Base-by-base conservation (phyloP, 1,139 yeast species). In the Hyphopichia fennica region DNA sequence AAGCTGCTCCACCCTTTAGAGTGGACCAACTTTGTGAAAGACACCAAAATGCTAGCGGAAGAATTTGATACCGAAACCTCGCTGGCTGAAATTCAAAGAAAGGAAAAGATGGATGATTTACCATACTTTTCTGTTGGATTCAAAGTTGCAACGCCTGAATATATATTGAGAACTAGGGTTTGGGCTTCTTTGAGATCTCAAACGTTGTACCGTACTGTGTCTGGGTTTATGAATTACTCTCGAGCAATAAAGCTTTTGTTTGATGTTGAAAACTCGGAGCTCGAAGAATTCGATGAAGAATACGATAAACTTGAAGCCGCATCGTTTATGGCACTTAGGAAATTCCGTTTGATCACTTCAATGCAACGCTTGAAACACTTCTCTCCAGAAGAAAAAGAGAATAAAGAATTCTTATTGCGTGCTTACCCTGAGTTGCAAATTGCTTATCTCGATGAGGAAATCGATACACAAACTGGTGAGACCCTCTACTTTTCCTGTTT, bases 131-230 rank as follows among this genome's bases (percentile, higher is more conserved):
- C 78, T 2, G 73, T 77, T 37, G 83, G 82, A 0, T 78, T 71
- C 52, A 77, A 77, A 49, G 65, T 75, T 34, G 80, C 81, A 1
- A 69, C 81, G 0, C 82, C 82, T 0, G 81, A 76, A 41, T 77
- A 74, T 49, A 67, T 75, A 18, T 53, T 77, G 43, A 60, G 83
- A 51, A 77, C 83, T 1, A 55, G 83, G 48, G 70, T 79, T 15
- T 79, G 84, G 83, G 82, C 83, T 1, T 77, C 82, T 0, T 60
- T 79, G 40, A 62, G 83, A 50, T 67, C 80, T 2, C 84, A 79
- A 52, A 79, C 84, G 0, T 59, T 78, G 18, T 78, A 73, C 48
- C 63, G 83, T 40, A 79, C 83, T 1, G 67, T 79, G 15, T 68
- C 81, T 1, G 83, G 83, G 1, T 79, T 79, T 48, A 77, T 77